A percentile compares a stretch with the other conserved stretches of the same genome.
Evolutionary conservation across 352 stramenopile genomes (phyloP).

Genomic region (Phytophthora agathidicida): DNA sequence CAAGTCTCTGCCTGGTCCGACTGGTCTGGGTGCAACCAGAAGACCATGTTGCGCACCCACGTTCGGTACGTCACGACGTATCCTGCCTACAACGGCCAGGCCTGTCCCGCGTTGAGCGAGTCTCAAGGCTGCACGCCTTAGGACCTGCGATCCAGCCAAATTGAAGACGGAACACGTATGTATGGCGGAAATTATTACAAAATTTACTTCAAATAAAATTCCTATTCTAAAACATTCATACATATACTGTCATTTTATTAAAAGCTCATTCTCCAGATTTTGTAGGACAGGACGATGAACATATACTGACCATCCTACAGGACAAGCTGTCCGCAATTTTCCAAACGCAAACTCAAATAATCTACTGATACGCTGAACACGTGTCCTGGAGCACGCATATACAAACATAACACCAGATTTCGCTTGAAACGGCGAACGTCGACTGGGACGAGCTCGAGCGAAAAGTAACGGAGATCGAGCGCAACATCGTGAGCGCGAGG

Average conservation of each 20-base stretch:
- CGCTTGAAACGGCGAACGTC: slow-evolving; percentile 1
- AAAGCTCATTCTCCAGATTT: slow-evolving; percentile 7
- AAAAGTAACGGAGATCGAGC: slow-evolving; percentile 5
- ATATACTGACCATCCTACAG: neutral
- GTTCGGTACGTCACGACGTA: slow-evolving; percentile 43
- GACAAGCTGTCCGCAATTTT: neutral
- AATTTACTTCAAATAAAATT: neutral
- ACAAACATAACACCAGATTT: neutral
- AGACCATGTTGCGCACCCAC: slow-evolving; percentile 40
- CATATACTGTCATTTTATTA: too few species aligned
- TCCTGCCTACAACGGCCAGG: slow-evolving; percentile 34
- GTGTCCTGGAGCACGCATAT: too few species aligned
- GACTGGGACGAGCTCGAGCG: slow-evolving; percentile 2
- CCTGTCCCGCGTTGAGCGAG: slow-evolving; percentile 37
- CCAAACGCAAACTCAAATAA: too few species aligned
- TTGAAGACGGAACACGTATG: neutral
- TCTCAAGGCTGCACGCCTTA: slow-evolving; percentile 29
- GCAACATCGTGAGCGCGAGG: neutral
- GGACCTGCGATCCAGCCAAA: neutral
- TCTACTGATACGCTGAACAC: too few species aligned
- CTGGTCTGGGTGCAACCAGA: slow-evolving; percentile 59
- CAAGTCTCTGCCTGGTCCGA: slow-evolving; percentile 48
- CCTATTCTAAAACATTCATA: neutral
- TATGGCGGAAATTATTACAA: too few species aligned
- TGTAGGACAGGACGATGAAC: neutral